A percentile compares a stretch with the other conserved stretches of the same genome.
phyloP scores from a whole-genome alignment of 2,329 filamentous ascomycete species.

The Gaeumannomyces sp. region DNA sequence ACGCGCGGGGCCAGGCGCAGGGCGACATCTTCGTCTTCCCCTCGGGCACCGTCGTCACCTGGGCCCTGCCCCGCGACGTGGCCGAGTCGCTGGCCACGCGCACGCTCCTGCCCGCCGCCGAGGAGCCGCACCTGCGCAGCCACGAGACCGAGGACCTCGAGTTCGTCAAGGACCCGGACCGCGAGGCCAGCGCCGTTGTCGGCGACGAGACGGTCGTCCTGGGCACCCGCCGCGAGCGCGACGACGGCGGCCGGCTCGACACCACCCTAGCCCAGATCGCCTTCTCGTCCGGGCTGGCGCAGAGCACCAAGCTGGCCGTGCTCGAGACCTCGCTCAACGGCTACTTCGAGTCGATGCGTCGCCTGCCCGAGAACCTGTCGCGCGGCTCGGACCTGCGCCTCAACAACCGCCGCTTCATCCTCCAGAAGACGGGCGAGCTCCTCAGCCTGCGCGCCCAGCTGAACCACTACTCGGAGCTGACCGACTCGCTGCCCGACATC shows the following conservation, averaged over 20 bases:
- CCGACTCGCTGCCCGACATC: constrained; percentile 87
- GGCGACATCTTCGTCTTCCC: constrained; percentile 96
- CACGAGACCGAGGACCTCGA: constrained; percentile 88
- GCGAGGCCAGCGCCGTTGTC: constrained; percentile 70
- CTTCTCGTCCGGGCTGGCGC: constrained; percentile 87
- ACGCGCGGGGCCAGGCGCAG: constrained; percentile 53
- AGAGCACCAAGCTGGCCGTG: constrained; percentile 89
- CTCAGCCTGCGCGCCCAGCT: constrained; percentile 84
- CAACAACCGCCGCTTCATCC: constrained; percentile 67
- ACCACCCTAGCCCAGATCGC: constrained; percentile 86
- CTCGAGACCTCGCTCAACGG: constrained; percentile 75
- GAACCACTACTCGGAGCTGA: constrained; percentile 95
- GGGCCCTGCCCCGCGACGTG: constrained; percentile 75
- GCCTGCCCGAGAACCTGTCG: constrained; percentile 73
- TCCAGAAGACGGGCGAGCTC: constrained; percentile 90
- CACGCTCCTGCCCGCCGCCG: constrained; percentile 68
- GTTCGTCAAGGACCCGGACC: constrained; percentile 67
- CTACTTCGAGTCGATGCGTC: constrained; percentile 82
- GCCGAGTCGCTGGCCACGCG: constrained; percentile 63
- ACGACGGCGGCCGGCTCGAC: constrained; percentile 41
- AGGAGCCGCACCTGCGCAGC: constrained; percentile 62
- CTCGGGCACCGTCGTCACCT: constrained; percentile 87
- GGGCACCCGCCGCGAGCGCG: constrained; percentile 60
- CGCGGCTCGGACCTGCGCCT: constrained; percentile 42
- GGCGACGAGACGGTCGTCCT: constrained; percentile 89